Evolutionary conservation across 1,139 yeast species (phyloP).

Genomic region (Lodderomyces theae): DNA sequence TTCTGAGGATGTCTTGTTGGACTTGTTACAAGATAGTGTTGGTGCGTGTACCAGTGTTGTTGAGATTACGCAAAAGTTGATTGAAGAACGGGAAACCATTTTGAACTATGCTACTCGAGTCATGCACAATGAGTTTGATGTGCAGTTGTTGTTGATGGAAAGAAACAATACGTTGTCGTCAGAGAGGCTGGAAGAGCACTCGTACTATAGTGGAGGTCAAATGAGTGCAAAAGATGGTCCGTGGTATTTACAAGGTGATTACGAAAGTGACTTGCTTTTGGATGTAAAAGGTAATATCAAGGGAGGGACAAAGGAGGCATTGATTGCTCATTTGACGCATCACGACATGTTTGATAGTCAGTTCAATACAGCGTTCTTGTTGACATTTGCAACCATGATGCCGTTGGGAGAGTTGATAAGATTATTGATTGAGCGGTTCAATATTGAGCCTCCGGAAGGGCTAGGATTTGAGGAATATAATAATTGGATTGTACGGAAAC

Average conservation of each 20-base stretch:
- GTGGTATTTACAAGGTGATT: constrained; percentile 82
- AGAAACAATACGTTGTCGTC: constrained; percentile 54
- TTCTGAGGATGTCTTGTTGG: constrained; percentile 31
- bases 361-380: constrained; percentile 68
- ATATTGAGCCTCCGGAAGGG: constrained; percentile 84
- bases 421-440: constrained; percentile 62
- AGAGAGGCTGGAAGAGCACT: constrained; percentile 35
- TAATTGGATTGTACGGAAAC: constrained; percentile 75
- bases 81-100: constrained; percentile 68
- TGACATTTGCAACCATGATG: constrained; percentile 76
- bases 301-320: constrained; percentile 83
- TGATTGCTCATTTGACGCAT: constrained; percentile 80
- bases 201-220: constrained; percentile 37
- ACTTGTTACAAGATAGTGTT: constrained; percentile 46
- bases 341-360: constrained; percentile 68
- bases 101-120: constrained; percentile 72
- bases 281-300: constrained; percentile 73
- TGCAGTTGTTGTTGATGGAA: constrained; percentile 59
- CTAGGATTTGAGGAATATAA: constrained; percentile 79
- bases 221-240: constrained; percentile 48
- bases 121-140: constrained; percentile 70
- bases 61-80: constrained; percentile 51
- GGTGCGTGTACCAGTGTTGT: constrained; percentile 45
- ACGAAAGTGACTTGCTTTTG: constrained; percentile 67
- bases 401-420: constrained; percentile 64